These are phyloP conservation scores for Ceratocystis huliohia DNA, from an alignment of 2,329 filamentous ascomycete species.

Conservation along the genomic window DNA sequence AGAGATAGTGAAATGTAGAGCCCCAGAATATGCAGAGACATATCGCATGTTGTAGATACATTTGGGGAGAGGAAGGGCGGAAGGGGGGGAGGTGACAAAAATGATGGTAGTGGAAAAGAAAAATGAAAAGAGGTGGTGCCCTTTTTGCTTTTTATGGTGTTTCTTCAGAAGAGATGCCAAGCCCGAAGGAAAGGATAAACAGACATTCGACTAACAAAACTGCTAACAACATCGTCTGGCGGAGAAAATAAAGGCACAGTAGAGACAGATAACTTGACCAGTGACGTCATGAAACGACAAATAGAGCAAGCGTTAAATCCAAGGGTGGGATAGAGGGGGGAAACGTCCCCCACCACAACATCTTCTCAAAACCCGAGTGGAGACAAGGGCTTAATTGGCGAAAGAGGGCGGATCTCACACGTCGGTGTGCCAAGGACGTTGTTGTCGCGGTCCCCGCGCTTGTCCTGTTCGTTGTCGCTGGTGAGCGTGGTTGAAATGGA, in stretches of 20 bases:
- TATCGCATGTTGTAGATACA: no score
- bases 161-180: not conserved
- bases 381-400: slow-evolving; percentile 54
- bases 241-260: not conserved
- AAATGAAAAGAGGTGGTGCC: not conserved
- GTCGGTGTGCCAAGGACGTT: slow-evolving; percentile 21
- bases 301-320: not conserved
- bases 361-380: slow-evolving; percentile 44
- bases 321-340: not conserved
- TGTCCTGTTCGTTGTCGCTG: slow-evolving; percentile 33
- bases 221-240: not conserved
- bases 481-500: slow-evolving; percentile 33
- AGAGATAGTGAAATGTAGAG: not conserved
- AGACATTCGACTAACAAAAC: not conserved
- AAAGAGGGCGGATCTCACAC: slow-evolving; percentile 44
- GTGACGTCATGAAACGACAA: slow-evolving; percentile 4
- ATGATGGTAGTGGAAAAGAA: slow-evolving; percentile 9
- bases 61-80: no score
- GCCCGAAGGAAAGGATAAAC: not conserved
- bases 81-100: not conserved
- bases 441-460: not conserved
- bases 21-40: not conserved
- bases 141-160: not conserved
- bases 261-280: not conserved
- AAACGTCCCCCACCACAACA: not conserved